These are phyloP conservation scores for Alternaria panax DNA, from an alignment of 2,329 filamentous ascomycete species.

Conservation along the genomic window DNA sequence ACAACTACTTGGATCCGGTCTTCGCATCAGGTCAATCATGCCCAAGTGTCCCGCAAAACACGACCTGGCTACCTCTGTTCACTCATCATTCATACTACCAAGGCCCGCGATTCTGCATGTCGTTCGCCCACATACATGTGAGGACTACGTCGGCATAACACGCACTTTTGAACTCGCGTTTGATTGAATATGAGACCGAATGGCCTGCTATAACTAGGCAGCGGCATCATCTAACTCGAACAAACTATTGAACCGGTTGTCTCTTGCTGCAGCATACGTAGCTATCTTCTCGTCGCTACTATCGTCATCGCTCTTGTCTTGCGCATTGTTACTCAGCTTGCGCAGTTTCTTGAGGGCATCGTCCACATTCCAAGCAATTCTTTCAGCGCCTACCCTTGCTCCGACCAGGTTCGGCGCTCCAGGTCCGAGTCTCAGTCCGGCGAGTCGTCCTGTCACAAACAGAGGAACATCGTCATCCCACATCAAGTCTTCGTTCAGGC, in stretches of 20 bases:
- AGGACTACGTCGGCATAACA: background rate
- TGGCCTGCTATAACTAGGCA: background rate
- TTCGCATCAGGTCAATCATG: background rate
- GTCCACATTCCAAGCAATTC: conserved; percentile 74
- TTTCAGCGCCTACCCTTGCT: conserved; percentile 74
- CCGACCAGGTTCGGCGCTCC: conserved; percentile 78
- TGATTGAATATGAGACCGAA: background rate
- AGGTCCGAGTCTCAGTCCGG: conserved; percentile 72
- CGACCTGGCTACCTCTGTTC: background rate
- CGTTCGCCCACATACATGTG: background rate
- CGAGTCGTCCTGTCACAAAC: conserved; percentile 74
- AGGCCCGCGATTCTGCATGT: background rate
- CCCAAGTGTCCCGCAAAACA: no score
- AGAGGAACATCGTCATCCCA: conserved; percentile 77
- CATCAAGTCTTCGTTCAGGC: conserved; percentile 77
- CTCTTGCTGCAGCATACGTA: conserved; percentile 51
- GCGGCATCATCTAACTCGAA: conserved; percentile 10
- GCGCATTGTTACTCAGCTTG: background rate
- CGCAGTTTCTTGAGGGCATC: conserved; percentile 57
- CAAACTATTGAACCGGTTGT: conserved; percentile 53
- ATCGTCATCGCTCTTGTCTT: conserved; percentile 7
- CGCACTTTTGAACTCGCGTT: background rate
- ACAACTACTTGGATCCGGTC: background rate
- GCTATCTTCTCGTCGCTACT: conserved; percentile 32
- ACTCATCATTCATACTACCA: background rate